Conservation (phyloP, 2,329 filamentous ascomycete genomes). For the Ambrosiella cleistominuta region DNA sequence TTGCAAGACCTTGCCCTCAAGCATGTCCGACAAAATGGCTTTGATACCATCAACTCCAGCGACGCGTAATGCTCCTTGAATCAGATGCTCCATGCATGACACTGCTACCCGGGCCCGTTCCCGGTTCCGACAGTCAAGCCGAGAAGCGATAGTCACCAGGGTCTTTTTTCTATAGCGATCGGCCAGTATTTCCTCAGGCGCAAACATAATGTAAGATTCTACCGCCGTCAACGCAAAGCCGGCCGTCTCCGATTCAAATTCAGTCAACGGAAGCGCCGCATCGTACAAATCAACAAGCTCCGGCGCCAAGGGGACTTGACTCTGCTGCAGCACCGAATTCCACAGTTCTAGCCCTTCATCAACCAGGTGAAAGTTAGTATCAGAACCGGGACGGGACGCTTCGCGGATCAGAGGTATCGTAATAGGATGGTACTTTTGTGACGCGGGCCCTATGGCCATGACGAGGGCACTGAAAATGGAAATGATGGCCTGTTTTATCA, state of each 20-base stretch:
- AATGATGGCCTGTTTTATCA: constrained; percentile 87
- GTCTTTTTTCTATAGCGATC: constrained; percentile 35
- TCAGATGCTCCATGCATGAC: constrained; percentile 45
- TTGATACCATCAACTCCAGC: constrained; percentile 43
- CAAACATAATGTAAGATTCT: constrained; percentile 53
- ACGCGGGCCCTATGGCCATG: constrained; percentile 65
- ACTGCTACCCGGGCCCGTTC: constrained; percentile 41
- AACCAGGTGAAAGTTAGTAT: constrained; percentile 63
- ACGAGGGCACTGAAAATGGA: constrained; percentile 72
- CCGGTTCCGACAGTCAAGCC: constrained; percentile 34
- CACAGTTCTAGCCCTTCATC: constrained; percentile 88
- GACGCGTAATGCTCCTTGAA: constrained; percentile 43
- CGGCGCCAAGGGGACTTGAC: constrained; percentile 39
- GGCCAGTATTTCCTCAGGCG: constrained; percentile 46
- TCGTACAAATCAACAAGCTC: constrained; percentile 47
- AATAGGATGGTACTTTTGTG: constrained; percentile 58
- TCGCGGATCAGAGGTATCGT: constrained; percentile 70
- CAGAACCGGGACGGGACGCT: constrained; percentile 59
- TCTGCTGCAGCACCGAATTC: constrained; percentile 54
- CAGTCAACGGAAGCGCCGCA: constrained; percentile 47
- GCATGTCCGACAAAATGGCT: constrained; percentile 46
- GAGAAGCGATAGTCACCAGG: constrained; percentile 31
- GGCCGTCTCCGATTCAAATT: constrained; percentile 47
- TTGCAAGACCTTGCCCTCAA: constrained; percentile 43
- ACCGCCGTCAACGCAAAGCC: constrained; percentile 44